Evolutionary conservation across 1,139 yeast genomes (phyloP).

Genomic region (Suhomyces bribrorum): DNA sequence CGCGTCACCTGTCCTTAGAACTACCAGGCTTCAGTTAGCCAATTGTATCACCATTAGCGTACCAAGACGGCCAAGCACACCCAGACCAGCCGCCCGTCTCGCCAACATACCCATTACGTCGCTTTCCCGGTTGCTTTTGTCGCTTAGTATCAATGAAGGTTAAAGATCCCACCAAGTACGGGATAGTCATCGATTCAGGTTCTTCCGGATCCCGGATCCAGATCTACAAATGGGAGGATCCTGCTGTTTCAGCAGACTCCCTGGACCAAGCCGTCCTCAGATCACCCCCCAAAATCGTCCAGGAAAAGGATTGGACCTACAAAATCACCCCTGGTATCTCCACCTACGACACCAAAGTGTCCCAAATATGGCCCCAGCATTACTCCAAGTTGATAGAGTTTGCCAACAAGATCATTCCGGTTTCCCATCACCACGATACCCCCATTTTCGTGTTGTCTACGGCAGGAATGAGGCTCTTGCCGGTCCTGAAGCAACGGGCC

Average conservation of each 20-base stretch:
- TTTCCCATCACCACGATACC: conserved; percentile 51
- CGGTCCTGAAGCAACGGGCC: conserved; percentile 44
- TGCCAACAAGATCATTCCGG: conserved; percentile 63
- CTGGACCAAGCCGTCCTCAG: conserved; percentile 28
- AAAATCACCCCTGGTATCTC: conserved; percentile 76
- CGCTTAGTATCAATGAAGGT: background rate
- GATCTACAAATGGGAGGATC: conserved; percentile 66
- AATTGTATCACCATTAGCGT: no score
- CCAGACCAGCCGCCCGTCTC: no score
- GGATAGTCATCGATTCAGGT: conserved; percentile 79
- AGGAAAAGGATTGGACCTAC: conserved; percentile 58
- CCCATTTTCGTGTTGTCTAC: conserved; percentile 77
- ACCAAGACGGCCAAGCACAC: no score
- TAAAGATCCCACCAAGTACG: conserved; percentile 40
- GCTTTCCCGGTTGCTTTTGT: no score
- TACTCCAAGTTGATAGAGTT: conserved; percentile 54
- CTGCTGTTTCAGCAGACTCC: conserved; percentile 28
- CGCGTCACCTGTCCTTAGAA: no score
- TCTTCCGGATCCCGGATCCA: conserved; percentile 79
- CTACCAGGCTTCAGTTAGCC: no score
- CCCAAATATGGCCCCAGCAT: conserved; percentile 61
- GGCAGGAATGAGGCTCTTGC: conserved; percentile 77
- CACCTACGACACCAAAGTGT: conserved; percentile 46
- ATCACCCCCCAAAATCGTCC: conserved; percentile 65
- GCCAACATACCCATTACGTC: no score